phyloP scores from a whole-genome alignment of 2,329 filamentous ascomycete species.

The Epichloe uncinata region DNA sequence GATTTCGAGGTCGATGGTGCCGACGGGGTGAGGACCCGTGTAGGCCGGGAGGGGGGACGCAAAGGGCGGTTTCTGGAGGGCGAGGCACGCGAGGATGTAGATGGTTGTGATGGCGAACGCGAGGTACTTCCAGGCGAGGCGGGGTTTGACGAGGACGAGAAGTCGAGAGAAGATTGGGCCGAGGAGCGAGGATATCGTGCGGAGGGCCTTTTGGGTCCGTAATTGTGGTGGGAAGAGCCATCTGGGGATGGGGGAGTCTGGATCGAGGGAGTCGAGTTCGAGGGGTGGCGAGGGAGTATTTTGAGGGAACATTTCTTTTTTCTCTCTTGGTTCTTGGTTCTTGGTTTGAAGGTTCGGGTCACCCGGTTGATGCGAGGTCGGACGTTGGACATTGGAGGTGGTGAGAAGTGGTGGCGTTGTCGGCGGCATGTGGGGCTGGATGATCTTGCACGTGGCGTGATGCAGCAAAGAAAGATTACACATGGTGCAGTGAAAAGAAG shows the following conservation, averaged over 20 bases:
- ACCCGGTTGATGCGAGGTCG: background rate
- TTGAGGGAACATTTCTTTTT: background rate
- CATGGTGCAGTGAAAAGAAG: too few relatives aligned
- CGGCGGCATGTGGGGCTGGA: background rate
- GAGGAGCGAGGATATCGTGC: background rate
- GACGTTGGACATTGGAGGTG: background rate
- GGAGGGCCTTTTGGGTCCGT: background rate
- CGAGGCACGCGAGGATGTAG: conserved; percentile 27
- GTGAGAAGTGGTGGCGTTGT: background rate
- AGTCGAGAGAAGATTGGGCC: background rate
- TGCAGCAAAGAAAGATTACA: too few relatives aligned
- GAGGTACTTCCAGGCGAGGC: background rate
- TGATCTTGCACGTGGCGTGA: too few relatives aligned
- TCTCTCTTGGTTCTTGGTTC: too few relatives aligned
- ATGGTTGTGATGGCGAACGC: conserved; percentile 1
- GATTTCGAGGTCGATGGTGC: conserved; percentile 34
- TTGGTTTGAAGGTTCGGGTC: background rate
- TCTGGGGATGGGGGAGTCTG: conserved; percentile 4
- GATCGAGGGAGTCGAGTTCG: conserved; percentile 4
- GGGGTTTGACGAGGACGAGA: background rate
- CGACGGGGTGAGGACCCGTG: conserved; percentile 30
- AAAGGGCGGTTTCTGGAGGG: conserved; percentile 28
- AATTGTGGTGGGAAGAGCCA: conserved; percentile 1
- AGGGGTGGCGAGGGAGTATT: background rate
- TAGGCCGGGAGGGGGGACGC: conserved; percentile 31